phyloP scores from a whole-genome alignment of 2,329 filamentous ascomycete species.

The Arthroderma sp. region DNA sequence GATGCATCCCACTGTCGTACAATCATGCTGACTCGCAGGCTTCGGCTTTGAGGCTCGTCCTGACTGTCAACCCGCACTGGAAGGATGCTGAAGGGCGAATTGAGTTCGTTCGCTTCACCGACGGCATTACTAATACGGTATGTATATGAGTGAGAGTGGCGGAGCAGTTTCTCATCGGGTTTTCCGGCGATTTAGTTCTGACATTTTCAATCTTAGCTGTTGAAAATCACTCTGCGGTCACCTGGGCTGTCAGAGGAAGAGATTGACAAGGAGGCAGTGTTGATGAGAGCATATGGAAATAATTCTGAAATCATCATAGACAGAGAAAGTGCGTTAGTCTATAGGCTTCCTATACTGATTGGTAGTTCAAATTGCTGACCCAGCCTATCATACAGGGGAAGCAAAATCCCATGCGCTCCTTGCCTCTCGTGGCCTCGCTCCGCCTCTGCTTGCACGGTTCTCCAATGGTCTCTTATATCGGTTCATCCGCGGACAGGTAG shows the following conservation, averaged over 20 bases:
- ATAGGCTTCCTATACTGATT: not conserved
- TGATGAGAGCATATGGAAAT: constrained; percentile 87
- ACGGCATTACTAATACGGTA: constrained; percentile 94
- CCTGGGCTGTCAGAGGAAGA: constrained; percentile 61
- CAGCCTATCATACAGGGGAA: constrained; percentile 38
- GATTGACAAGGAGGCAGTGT: constrained; percentile 70
- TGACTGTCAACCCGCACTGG: constrained; percentile 76
- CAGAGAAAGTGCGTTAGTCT: constrained; percentile 60
- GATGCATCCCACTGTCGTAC: constrained; percentile 64
- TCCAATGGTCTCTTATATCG: constrained; percentile 92
- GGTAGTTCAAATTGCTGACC: constrained; percentile 8
- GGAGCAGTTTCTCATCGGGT: not conserved
- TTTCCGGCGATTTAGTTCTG: constrained; percentile 4
- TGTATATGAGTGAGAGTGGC: constrained; percentile 21
- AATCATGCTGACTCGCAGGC: constrained; percentile 62
- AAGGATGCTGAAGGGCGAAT: constrained; percentile 58
- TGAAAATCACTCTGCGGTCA: constrained; percentile 40
- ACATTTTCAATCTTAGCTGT: constrained; percentile 28
- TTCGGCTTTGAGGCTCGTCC: constrained; percentile 67
- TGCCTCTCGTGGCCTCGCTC: constrained; percentile 70
- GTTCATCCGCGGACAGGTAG: constrained; percentile 71
- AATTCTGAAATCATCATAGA: constrained; percentile 94
- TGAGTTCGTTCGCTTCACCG: constrained; percentile 82
- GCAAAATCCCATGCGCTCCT: constrained; percentile 68
- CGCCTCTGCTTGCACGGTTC: constrained; percentile 79